Evolutionary conservation across 306 rosid species (phyloP).

Genomic region (Fagus sylvatica): DNA sequence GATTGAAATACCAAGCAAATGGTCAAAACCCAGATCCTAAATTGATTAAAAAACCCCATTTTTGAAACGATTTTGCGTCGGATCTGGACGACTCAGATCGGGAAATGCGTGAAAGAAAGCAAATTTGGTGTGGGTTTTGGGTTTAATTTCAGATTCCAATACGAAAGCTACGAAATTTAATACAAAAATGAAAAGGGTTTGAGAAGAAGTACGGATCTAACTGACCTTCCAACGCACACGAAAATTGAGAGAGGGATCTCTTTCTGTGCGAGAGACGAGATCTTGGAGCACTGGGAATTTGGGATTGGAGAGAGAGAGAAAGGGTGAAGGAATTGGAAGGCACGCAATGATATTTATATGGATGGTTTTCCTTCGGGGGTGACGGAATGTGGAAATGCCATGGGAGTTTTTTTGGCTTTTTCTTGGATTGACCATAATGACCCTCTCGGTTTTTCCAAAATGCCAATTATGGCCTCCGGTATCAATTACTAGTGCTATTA

Average conservation of each 20-base stretch:
- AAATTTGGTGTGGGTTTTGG: conserved; percentile 6
- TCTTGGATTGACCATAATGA: conserved; percentile 2
- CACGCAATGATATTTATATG: conserved; percentile 21
- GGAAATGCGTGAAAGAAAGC: conserved; percentile 22
- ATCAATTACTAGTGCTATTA: too few relatives aligned
- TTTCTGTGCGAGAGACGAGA: conserved; percentile 13
- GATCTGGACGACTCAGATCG: conserved; percentile 68
- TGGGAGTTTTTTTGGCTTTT: background rate
- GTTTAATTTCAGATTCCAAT: conserved; percentile 23
- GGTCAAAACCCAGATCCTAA: conserved; percentile 50
- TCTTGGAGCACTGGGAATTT: conserved; percentile 29
- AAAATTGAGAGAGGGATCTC: conserved; percentile 17
- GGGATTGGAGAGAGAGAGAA: conserved; percentile 11
- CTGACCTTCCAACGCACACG: conserved; percentile 37
- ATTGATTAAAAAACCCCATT: conserved; percentile 57
- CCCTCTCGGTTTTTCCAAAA: conserved; percentile 6
- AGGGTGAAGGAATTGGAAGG: conserved; percentile 5
- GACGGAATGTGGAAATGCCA: conserved; percentile 14
- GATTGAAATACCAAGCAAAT: conserved; percentile 56
- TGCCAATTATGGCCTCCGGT: background rate
- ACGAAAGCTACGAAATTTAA: background rate
- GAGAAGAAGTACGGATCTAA: conserved; percentile 20
- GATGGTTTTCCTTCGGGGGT: conserved; percentile 2
- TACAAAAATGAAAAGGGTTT: background rate
- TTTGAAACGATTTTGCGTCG: conserved; percentile 35